Evolutionary conservation across 2,329 filamentous ascomycete genomes (phyloP), one percentile per base, ranked within the genome.

Genomic region (Coniella vitis): DNA sequence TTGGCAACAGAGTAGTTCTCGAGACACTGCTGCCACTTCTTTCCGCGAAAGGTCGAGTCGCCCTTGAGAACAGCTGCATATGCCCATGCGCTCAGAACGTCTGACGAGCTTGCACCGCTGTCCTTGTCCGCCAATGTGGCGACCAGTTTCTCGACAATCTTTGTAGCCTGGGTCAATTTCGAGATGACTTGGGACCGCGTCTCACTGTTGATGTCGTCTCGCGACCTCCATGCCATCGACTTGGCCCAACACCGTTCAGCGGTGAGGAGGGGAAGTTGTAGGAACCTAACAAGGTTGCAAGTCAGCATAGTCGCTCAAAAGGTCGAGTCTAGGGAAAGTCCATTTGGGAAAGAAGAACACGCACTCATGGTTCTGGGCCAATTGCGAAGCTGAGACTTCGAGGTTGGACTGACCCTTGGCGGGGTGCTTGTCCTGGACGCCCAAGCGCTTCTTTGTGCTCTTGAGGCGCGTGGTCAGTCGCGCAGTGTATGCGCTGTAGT

Each of bases 141-240:
- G 14, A 86, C 80, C 7, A 96, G 74, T 49, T 81, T 70, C 47
- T 83, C 75, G 41, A 90, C 89, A 54, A 79, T 77, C 43, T 75
- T 78, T 35, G 83, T 78, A 14, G 87, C 90, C 69, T 96, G 96
- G 60, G 83, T 78, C 36, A 97, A 73, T 46, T 90, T 82, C 13
- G 90, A 95, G 49, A 94, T 81, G 35, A 97, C 93, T 66, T 98
- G 91, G 46, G 85, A 85, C 61, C 90, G 83, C 16, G 87, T 86
- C 45, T 85, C 81, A 52, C 90, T 86, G 22, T 83, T 79, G 55
- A 95, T 86, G 53, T 84, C 82, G 58, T 93, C 88, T 79, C 68
- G 95, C 96, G 77, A 96, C 89, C 63, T 86, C 83, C 90, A 97
- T 94, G 50, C 90, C 91, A 66, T 95, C 85, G 34, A 51, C 40